These are phyloP conservation scores for Chlorella ohadii DNA, from an alignment of 139 green algal genomes.

Conservation along the genomic window DNA sequence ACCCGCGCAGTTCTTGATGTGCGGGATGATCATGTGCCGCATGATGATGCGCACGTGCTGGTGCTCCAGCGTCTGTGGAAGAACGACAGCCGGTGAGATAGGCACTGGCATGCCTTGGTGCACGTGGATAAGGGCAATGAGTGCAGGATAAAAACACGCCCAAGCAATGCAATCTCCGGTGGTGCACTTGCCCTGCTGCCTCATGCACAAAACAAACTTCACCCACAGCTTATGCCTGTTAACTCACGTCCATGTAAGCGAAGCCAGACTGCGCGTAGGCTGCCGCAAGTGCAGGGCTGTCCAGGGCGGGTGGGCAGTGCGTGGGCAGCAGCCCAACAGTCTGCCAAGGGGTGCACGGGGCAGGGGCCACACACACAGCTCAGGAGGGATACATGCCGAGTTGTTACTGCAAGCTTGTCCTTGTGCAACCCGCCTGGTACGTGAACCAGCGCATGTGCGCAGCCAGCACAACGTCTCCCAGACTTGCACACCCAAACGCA, in stretches of 20 bases:
- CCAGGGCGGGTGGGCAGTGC: slow-evolving; percentile 22
- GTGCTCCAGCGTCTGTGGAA: slow-evolving; percentile 56
- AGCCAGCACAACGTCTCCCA: no score
- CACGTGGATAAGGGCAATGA: no score
- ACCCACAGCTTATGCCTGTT: no score
- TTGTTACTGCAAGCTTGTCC: no score
- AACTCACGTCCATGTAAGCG: slow-evolving; percentile 31
- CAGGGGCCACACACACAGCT: background rate
- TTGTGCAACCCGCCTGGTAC: slow-evolving; percentile 35
- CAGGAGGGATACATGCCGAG: no score
- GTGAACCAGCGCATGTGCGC: slow-evolving; percentile 48
- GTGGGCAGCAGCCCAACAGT: slow-evolving; percentile 47
- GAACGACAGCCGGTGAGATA: no score
- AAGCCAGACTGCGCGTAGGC: slow-evolving; percentile 16
- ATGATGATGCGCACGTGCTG: slow-evolving; percentile 71
- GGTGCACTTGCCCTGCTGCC: no score
- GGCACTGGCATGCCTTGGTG: no score
- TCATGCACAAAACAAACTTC: no score
- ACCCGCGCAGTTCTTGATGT: slow-evolving; percentile 48
- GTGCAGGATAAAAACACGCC: no score
- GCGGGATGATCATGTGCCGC: slow-evolving; percentile 66
- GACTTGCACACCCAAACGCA: background rate
- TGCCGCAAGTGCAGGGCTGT: background rate
- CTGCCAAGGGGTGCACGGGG: background rate
- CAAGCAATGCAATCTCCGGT: no score